These are phyloP conservation scores for Leishmania gerbilli DNA, from an alignment of 208 protist genomes.

Conservation along the genomic window DNA sequence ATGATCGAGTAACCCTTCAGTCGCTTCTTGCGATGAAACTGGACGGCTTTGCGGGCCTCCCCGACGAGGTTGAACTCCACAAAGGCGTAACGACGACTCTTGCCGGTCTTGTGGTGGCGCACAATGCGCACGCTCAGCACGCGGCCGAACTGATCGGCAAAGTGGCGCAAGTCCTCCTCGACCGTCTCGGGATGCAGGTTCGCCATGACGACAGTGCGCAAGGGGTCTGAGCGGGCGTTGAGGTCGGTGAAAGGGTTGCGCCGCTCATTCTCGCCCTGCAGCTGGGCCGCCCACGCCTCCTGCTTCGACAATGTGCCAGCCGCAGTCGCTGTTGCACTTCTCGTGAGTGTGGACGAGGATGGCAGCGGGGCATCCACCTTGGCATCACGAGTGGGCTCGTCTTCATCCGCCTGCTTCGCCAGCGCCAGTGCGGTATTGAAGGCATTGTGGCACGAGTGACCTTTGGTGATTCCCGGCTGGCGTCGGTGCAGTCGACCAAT, in stretches of 20 bases:
- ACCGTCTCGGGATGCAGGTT: slow-evolving; percentile 61
- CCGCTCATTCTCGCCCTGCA: slow-evolving; percentile 21
- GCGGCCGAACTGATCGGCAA: slow-evolving; percentile 86
- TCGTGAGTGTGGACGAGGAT: neutral
- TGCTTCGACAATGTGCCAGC: slow-evolving; percentile 7
- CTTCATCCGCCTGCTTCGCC: neutral
- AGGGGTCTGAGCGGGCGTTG: slow-evolving; percentile 64
- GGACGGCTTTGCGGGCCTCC: slow-evolving; percentile 66
- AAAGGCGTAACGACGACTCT: slow-evolving; percentile 81
- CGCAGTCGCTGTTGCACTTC: neutral
- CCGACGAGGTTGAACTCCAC: slow-evolving; percentile 75
- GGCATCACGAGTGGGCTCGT: neutral
- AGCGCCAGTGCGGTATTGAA: slow-evolving; percentile 21
- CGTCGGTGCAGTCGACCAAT: slow-evolving; percentile 58
- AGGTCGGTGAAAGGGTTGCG: slow-evolving; percentile 67
- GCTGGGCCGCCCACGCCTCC: slow-evolving; percentile 27
- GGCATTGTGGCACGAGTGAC: slow-evolving; percentile 15
- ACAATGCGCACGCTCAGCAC: slow-evolving; percentile 72
- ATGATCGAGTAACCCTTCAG: slow-evolving; percentile 66
- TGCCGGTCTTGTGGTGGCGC: slow-evolving; percentile 50
- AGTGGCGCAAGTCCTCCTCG: slow-evolving; percentile 82
- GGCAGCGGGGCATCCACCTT: neutral
- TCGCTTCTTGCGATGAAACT: slow-evolving; percentile 52
- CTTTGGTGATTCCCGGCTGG: slow-evolving; percentile 30
- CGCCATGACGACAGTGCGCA: slow-evolving; percentile 68